Evolutionary conservation across 2,329 filamentous ascomycete genomes (phyloP), one percentile per base, ranked within the genome.

Genomic region (Pyrenophora tritici-repentis): DNA sequence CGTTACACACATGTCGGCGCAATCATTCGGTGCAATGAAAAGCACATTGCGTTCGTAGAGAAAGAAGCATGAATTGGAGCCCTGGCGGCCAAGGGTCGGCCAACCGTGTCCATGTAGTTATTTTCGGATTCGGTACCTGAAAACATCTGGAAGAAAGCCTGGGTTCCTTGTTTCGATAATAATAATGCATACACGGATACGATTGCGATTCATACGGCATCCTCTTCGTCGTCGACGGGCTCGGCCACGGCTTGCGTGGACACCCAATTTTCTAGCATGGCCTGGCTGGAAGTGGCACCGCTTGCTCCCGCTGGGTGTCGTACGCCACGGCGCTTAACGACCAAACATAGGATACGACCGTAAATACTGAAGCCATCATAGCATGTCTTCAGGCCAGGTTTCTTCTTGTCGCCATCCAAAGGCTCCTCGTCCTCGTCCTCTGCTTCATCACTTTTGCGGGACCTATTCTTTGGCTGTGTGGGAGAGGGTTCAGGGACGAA

Each of bases 321-420:
- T 7, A 48, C 57, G 40, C 79, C 81, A 58, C 86, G 87, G 55
- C 88, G 86, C 70, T 88, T 89, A 73, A 99, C 87, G 7, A 99
- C 88, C 51, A 99, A 81, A 73, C 92, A 97, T 20, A 99, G 79
- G 39, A 96, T 91, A 62, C 91, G 88, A 9, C 94, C 91, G 75
- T 96, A 96, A 68, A 99, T 97, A 64, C 88, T 90, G 75, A 97
- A 97, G 7, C 94, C 93, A 66, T 97, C 91, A 75, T 97, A 99
- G 12, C 86, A 87, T 20, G 93, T 94, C 55, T 88, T 87, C 78
- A 97, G 84, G 16, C 83, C 84, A 63, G 96, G 77, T 73, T 97
- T 97, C 79, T 99, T 97, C 76, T 97, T 95, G 67, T 96, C 89
- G 50, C 89, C 86, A 75, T 95, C 92, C 66, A 92, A 53, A 20